phyloP scores from a whole-genome alignment of 352 stramenopile genomes.

The Aphanomyces invadans region DNA sequence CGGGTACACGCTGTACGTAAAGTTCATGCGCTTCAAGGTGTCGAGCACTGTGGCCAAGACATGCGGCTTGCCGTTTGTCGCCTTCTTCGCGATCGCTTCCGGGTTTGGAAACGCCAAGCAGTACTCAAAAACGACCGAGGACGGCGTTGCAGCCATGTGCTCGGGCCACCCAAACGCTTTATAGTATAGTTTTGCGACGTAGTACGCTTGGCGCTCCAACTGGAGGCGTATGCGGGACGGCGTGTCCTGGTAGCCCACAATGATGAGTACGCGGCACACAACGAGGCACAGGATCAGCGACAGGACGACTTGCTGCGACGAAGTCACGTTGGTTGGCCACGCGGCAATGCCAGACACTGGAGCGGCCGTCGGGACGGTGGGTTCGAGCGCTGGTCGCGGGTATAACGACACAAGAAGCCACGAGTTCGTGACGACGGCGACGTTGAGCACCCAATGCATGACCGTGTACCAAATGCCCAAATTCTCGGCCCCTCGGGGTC shows the following conservation, averaged over 20 bases:
- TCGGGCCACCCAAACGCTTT: conserved; percentile 24
- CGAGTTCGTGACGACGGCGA: conserved; percentile 89
- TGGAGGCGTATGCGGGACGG: conserved; percentile 22
- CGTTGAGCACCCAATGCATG: conserved; percentile 81
- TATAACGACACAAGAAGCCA: conserved; percentile 76
- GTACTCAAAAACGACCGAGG: not conserved
- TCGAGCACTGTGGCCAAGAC: conserved; percentile 2
- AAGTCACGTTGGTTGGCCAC: too few species aligned
- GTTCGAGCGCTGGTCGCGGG: too few species aligned
- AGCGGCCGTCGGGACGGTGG: too few species aligned
- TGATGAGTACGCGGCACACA: conserved; percentile 11
- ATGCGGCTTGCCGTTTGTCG: not conserved
- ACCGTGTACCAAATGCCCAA: conserved; percentile 92
- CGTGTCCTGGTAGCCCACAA: conserved; percentile 20
- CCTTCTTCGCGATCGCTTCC: not conserved
- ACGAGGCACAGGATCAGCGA: conserved; percentile 18
- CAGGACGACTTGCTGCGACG: not conserved
- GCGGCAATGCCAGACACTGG: too few species aligned
- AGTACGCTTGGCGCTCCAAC: conserved; percentile 22
- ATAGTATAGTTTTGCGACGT: conserved; percentile 23
- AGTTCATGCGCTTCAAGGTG: not conserved
- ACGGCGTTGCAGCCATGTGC: conserved; percentile 1
- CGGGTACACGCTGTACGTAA: conserved; percentile 22
- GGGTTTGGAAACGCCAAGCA: conserved; percentile 21
- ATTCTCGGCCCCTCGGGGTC: conserved; percentile 67